A percentile compares a stretch with the other conserved stretches of the same genome.
phyloP scores from a whole-genome alignment of 257 asterid genomes.

The Rehmannia glutinosa region DNA sequence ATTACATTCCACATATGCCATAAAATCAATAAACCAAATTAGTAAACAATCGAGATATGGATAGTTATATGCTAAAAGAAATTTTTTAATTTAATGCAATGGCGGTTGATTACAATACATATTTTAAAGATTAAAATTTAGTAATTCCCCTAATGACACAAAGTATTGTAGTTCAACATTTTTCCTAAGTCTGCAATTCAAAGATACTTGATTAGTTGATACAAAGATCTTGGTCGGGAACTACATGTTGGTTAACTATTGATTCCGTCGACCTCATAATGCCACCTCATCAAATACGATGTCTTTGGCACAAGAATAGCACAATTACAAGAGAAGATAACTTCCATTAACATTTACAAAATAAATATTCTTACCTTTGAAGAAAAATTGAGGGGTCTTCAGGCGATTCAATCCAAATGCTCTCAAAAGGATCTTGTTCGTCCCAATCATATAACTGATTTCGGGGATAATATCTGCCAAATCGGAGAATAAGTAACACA shows the following conservation, averaged over 20 bases:
- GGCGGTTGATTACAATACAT: not conserved
- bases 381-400: slow-evolving; percentile 41
- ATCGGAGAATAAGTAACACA: slow-evolving; percentile 65
- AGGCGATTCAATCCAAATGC: slow-evolving; percentile 59
- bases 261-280: not conserved
- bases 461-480: slow-evolving; percentile 60
- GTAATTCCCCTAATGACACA: not conserved
- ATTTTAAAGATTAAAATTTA: not conserved
- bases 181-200: not conserved
- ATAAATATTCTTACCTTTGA: slow-evolving; percentile 15
- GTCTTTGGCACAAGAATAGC: not conserved
- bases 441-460: slow-evolving; percentile 45
- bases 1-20: not conserved
- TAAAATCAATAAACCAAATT: not conserved
- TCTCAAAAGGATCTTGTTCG: slow-evolving; percentile 40
- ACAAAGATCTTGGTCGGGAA: not conserved
- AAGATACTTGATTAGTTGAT: not conserved
- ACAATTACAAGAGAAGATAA: not conserved
- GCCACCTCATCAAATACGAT: not conserved
- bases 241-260: not conserved
- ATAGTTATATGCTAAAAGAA: not conserved
- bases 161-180: not conserved
- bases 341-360: slow-evolving; percentile 19
- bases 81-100: not conserved
- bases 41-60: not conserved